phyloP scores from a whole-genome alignment of 139 green algal genomes.

The Tetraselmis striata region DNA sequence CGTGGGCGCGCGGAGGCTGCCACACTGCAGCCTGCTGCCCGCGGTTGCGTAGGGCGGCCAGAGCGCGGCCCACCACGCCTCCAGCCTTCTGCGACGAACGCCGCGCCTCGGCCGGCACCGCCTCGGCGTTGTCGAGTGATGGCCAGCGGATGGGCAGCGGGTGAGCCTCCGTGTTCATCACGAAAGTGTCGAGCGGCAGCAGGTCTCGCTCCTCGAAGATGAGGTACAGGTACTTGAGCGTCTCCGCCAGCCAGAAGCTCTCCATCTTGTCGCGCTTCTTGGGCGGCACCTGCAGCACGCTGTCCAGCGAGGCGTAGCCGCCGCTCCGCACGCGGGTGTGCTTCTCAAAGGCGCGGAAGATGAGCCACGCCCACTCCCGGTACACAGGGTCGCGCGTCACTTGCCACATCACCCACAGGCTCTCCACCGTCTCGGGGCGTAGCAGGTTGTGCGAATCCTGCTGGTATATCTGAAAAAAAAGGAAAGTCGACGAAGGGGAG shows the following conservation, averaged over 20 bases:
- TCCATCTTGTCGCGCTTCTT: slow-evolving; percentile 68
- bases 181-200: slow-evolving; percentile 64
- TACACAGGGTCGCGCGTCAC: slow-evolving; percentile 65
- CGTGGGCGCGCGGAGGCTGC: no score
- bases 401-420: slow-evolving; percentile 73
- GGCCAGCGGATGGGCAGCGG: slow-evolving; percentile 46
- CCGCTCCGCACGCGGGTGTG: slow-evolving; percentile 41
- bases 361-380: slow-evolving; percentile 71
- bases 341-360: slow-evolving; percentile 70
- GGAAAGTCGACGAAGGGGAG: no score
- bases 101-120: background rate
- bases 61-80: background rate
- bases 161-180: slow-evolving; percentile 88
- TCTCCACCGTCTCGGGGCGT: slow-evolving; percentile 76
- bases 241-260: slow-evolving; percentile 80
- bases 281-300: slow-evolving; percentile 45
- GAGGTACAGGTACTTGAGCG: slow-evolving; percentile 84
- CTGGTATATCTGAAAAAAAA: background rate
- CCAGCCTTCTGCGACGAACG: background rate
- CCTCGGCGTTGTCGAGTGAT: background rate
- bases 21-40: no score
- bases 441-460: slow-evolving; percentile 65
- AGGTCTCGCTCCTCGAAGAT: slow-evolving; percentile 53
- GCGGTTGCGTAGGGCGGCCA: background rate
- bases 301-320: slow-evolving; percentile 56